Conservation (phyloP, 257 asterid species). For the Nicotiana obtusifolia region DNA sequence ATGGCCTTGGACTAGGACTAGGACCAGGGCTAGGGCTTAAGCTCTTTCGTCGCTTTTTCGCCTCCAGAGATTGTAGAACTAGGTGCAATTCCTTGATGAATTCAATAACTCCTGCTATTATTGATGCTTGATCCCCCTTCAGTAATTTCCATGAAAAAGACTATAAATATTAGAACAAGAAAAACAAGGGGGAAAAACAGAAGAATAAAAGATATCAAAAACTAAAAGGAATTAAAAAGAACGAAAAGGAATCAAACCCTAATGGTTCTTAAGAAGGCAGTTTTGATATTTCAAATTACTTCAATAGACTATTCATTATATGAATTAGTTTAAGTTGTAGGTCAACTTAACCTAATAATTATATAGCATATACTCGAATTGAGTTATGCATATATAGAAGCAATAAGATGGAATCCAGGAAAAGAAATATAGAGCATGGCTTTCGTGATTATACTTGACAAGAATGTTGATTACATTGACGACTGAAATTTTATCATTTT, state of each 20-base stretch:
- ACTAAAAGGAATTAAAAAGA: not conserved
- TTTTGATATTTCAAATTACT: not conserved
- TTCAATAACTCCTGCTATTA: constrained; percentile 84
- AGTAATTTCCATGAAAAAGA: not conserved
- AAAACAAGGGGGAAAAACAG: not conserved
- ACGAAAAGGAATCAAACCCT: not conserved
- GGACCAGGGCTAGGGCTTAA: constrained; percentile 63
- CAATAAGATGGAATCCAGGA: too few relatives aligned
- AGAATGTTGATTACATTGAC: too few relatives aligned
- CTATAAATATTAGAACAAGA: not conserved
- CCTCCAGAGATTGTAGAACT: constrained; percentile 67
- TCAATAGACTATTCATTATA: not conserved
- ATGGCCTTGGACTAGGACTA: constrained; percentile 49
- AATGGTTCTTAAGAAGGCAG: not conserved
- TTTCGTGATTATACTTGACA: too few relatives aligned
- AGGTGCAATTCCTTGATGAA: constrained; percentile 95
- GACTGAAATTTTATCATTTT: too few relatives aligned
- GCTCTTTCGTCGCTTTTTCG: constrained; percentile 60
- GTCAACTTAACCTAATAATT: not conserved
- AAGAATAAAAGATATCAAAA: not conserved
- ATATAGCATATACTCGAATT: not conserved
- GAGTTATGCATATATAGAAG: too few relatives aligned
- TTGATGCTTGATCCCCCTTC: constrained; percentile 97
- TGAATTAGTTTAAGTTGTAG: not conserved
- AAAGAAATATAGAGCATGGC: too few relatives aligned